Base-by-base conservation (phyloP, 106 monocot genomes). In the Allium cepa region DNA sequence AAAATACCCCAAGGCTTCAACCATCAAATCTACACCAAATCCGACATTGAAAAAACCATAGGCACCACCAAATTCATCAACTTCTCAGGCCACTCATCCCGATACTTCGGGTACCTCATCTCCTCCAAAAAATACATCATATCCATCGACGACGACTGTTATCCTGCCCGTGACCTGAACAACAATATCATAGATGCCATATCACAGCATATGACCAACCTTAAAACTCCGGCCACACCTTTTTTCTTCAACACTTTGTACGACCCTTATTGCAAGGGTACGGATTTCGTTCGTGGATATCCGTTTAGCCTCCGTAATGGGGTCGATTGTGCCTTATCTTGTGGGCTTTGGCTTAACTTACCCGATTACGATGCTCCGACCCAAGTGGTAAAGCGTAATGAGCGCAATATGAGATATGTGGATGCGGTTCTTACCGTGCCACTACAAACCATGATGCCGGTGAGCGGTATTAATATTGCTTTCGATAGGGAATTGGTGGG, bases 191-290 rank as follows among this genome's bases (percentile, higher is more conserved):
- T 85, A 45, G 72, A 95, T 73, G 77, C 91, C 46, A 60, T 95
- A 7, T 60, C 68, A 13, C 95, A 95, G 60, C 95, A 95, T 72
- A 46, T 95, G 11, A 66, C 61, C 46, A 95, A 95, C 62, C 85
- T 95, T 4, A 59, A 48, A 26, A 83, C 81, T 17, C 95, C 95
- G 3, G 91, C 91, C 46, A 95, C 95, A 3, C 95, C 95, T 7
- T 88, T 79, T 65, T 95, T 81, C 79, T 95, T 95, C 79, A 95
- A 95, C 68, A 95, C 95, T 5, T 79, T 95, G 18, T 95, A 95
- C 46, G 94, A 95, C 50, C 95, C 95, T 0, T 95, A 75, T 62
- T 77, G 79, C 4, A 9, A 67, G 8, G 95, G 95, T 49, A 57
- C 91, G 9, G 95, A 95, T 53, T 95, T 95, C 66, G 91, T 95